phyloP scores from a whole-genome alignment of 139 green algal genomes.

The Coelastrella sp. region DNA sequence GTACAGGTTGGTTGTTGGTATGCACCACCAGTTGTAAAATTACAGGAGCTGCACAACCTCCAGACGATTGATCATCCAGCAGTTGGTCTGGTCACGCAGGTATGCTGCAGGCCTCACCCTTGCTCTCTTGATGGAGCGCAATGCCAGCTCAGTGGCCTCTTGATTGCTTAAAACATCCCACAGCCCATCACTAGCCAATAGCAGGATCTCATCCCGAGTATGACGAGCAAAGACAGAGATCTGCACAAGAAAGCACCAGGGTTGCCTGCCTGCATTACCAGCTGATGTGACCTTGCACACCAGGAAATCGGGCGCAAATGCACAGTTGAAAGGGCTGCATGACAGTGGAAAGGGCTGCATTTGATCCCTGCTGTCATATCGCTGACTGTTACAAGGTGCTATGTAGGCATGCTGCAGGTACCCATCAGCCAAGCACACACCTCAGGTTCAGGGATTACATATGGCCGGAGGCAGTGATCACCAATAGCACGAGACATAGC shows the following conservation, averaged over 20 bases:
- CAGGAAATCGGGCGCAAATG: no score
- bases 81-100: no score
- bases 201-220: slow-evolving; percentile 81
- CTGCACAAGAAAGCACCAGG: slow-evolving; percentile 9
- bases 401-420: not conserved
- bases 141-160: slow-evolving; percentile 69
- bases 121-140: slow-evolving; percentile 68
- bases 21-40: no score
- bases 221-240: slow-evolving; percentile 64
- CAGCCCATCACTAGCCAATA: slow-evolving; percentile 79
- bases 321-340: no score
- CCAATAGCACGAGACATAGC: slow-evolving; percentile 87
- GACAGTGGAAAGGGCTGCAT: no score
- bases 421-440: slow-evolving; percentile 30
- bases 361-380: not conserved
- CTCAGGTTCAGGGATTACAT: slow-evolving; percentile 82
- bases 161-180: slow-evolving; percentile 86
- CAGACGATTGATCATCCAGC: no score
- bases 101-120: not conserved
- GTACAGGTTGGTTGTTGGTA: no score
- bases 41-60: no score
- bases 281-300: not conserved
- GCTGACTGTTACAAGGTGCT: not conserved
- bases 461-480: slow-evolving; percentile 75
- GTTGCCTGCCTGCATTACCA: not conserved